These are phyloP conservation scores for Arxiozyma heterogenica DNA, from an alignment of 1,139 yeast genomes.

Conservation along the genomic window DNA sequence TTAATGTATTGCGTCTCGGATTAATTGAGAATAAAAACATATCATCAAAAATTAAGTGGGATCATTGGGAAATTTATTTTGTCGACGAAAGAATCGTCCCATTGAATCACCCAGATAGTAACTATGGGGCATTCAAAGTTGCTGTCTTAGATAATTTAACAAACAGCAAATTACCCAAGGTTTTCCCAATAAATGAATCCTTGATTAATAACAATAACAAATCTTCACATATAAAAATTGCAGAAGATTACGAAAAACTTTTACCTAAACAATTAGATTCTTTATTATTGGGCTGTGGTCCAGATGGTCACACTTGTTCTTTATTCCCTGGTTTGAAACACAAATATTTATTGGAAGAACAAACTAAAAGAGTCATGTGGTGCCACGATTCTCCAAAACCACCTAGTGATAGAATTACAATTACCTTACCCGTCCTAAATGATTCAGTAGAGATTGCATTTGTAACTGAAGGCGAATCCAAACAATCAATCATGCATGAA, in stretches of 20 bases:
- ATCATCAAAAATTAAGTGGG: conserved; percentile 59
- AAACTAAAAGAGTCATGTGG: conserved; percentile 80
- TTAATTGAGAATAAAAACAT: conserved; percentile 50
- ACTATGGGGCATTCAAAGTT: conserved; percentile 79
- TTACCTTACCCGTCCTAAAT: conserved; percentile 84
- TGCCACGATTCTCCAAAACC: conserved; percentile 92
- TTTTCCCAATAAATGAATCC: conserved; percentile 73
- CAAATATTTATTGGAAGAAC: conserved; percentile 56
- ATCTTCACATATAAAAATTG: conserved; percentile 48
- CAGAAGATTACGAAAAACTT: conserved; percentile 74
- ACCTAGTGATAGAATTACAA: conserved; percentile 80
- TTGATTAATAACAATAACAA: conserved; percentile 56
- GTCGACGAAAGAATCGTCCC: conserved; percentile 96
- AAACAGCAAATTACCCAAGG: conserved; percentile 44
- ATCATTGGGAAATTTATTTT: conserved; percentile 87
- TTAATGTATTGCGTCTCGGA: conserved; percentile 63
- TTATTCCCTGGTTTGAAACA: conserved; percentile 59
- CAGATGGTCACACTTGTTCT: conserved; percentile 97
- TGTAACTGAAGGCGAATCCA: conserved; percentile 84
- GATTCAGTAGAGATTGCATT: conserved; percentile 64
- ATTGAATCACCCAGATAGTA: conserved; percentile 72
- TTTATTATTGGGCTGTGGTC: conserved; percentile 89
- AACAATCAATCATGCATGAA: conserved; percentile 62
- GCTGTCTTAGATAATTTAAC: conserved; percentile 55
- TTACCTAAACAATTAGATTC: conserved; percentile 77